Percentiles rank a stretch among this genome's conserved stretches.
Evolutionary conservation across 192 early-diverging fungal genomes (phyloP).

Genomic region (Cetraspora pellucida): DNA sequence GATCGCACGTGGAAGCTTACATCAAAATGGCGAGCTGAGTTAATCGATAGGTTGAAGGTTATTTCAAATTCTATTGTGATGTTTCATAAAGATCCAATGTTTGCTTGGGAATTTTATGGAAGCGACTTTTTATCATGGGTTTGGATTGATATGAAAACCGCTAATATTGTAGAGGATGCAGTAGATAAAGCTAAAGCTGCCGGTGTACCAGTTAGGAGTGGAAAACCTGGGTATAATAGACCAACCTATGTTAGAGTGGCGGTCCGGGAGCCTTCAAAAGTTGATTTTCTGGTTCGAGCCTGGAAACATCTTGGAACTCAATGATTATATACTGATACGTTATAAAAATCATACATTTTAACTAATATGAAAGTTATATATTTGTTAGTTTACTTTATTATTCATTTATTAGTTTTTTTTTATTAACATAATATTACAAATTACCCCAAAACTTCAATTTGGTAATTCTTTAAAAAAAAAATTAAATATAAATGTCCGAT

Average conservation of each 20-base stretch:
- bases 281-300: constrained; percentile 70
- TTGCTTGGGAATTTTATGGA: constrained; percentile 71
- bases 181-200: constrained; percentile 67
- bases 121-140: constrained; percentile 83
- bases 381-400: too few species aligned
- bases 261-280: constrained; percentile 70
- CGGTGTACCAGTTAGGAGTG: constrained; percentile 85
- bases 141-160: constrained; percentile 76
- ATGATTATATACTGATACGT: neutral
- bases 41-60: constrained; percentile 46
- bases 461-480: too few species aligned
- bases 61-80: constrained; percentile 22
- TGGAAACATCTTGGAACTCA: constrained; percentile 54
- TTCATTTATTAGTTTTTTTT: too few species aligned
- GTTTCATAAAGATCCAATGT: neutral
- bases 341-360: too few species aligned
- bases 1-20: constrained; percentile 81
- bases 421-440: too few species aligned
- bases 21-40: constrained; percentile 62
- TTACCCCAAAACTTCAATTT: too few species aligned
- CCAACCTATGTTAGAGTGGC: constrained; percentile 77
- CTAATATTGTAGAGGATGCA: constrained; percentile 61
- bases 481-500: too few species aligned
- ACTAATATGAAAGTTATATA: too few species aligned
- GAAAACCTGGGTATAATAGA: constrained; percentile 73